Evolutionary conservation across 2,329 filamentous ascomycete species (phyloP), one percentile per base, ranked within the genome.

Genomic region (Fusarium nodosum): DNA sequence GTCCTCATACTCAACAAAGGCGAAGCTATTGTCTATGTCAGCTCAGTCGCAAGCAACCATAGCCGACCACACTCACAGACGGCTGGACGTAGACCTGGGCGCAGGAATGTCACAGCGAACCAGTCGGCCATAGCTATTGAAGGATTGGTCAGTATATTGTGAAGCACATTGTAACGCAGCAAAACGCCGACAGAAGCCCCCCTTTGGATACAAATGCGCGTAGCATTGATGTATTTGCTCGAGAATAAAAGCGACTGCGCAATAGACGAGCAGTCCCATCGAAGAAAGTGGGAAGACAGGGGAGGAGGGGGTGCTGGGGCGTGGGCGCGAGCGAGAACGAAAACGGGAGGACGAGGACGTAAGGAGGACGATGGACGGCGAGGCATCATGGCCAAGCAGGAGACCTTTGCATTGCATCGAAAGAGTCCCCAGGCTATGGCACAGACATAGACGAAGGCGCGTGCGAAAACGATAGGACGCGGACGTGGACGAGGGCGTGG

Each of bases 1-100:
- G 81, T 94, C 97, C 85, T 99, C 96, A 82, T 99, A 99, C 83
- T 99, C 96, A 71, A 99, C 96, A 80, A 99, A 99, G 38, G 96
- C 96, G 81, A 99, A 99, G 74, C 96, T 90, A 28, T 41, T 28
- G 33, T 24, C 16, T 9, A 52, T 39, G 63, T 75, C 10, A 75
- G 71, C 36, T 28, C 31, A 33, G 24, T 28, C 28, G 20, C 9
- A 42, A 28, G 2, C 36, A 18, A 10, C 9, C 31, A 36, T 13
- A 30, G 10, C 28, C 13, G 9, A 36, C 9, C 18, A 26, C 28
- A 91, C 95, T 89, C 86, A 98, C 96, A 99, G 91, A 82, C 96
- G 91, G 84, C 93, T 97, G 48, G 92, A 93, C 5, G 95, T 94
- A 71, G 94, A 97, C 71, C 96, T 91, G 55, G 96, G 96, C 66